Conservation (phyloP, 345 rosid species). For the Cochlearia excelsa region DNA sequence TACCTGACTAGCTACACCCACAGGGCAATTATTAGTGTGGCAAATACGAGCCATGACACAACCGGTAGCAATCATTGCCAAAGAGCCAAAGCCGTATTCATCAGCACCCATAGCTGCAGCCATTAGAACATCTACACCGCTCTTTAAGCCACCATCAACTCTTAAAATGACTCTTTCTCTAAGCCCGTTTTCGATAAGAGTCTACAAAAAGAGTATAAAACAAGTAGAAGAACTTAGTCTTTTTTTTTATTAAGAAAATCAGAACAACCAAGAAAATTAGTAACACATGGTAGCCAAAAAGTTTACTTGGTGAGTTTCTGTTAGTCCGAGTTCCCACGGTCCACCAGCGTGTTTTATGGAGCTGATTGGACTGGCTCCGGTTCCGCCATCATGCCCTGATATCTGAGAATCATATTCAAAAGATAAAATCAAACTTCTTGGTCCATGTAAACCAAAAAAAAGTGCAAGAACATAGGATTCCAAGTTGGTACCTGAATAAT, state of each 20-base stretch:
- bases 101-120: conserved; percentile 99
- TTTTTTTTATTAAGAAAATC: conserved; percentile 3
- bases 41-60: conserved; percentile 99
- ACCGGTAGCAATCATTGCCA: conserved; percentile 99
- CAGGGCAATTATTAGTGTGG: conserved; percentile 98
- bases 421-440: conserved; percentile 3
- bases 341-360: conserved; percentile 99
- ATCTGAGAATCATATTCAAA: conserved; percentile 49
- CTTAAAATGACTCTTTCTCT: conserved; percentile 96
- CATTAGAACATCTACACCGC: conserved; percentile 96
- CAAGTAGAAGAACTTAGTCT: conserved; percentile 17
- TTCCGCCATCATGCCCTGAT: conserved; percentile 99
- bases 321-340: conserved; percentile 97
- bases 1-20: conserved; percentile 99
- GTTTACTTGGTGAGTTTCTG: conserved; percentile 86
- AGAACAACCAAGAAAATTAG: background rate
- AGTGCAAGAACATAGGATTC: background rate
- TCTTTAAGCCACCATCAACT: conserved; percentile 94
- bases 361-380: conserved; percentile 98
- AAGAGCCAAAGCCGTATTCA: conserved; percentile 97
- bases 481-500: conserved; percentile 68
- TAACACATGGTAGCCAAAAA: conserved; percentile 12
- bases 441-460: background rate
- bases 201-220: conserved; percentile 47
- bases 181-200: conserved; percentile 86